Percentiles rank a stretch among this genome's conserved stretches.
These are phyloP conservation scores for Silybum marianum DNA, from an alignment of 129 eudicot genomes.

Conservation along the genomic window DNA sequence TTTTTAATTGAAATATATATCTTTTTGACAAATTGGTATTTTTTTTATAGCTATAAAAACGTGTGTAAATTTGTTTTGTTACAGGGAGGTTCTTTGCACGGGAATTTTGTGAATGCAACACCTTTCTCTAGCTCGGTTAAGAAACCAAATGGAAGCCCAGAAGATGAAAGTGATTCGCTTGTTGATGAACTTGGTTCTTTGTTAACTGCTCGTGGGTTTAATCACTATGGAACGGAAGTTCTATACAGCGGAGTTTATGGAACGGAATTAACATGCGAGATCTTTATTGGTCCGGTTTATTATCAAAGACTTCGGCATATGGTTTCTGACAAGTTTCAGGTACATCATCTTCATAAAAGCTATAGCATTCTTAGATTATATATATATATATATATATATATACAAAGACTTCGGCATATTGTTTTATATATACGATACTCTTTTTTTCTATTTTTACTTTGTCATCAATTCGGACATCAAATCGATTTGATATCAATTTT, in stretches of 20 bases:
- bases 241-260: conserved; percentile 93
- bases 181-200: conserved; percentile 81
- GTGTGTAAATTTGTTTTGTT: not conserved
- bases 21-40: too few relatives aligned
- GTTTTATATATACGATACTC: not conserved
- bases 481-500: not conserved
- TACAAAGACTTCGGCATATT: not conserved
- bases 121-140: conserved; percentile 63
- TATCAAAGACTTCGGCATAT: conserved; percentile 94
- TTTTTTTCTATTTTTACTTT: not conserved
- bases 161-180: conserved; percentile 56
- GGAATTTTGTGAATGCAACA: conserved; percentile 81
- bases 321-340: conserved; percentile 99
- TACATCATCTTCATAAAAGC: conserved; percentile 11
- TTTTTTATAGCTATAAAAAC: not conserved
- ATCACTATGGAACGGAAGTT: conserved; percentile 74
- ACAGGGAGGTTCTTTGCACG: conserved; percentile 83
- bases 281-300: conserved; percentile 96
- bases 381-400: too few relatives aligned
- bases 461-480: not conserved
- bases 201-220: conserved; percentile 66
- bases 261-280: conserved; percentile 76
- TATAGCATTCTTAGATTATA: not conserved
- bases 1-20: not conserved
- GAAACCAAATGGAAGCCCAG: conserved; percentile 36